A percentile compares a stretch with the other conserved stretches of the same genome.
phyloP scores from a whole-genome alignment of 805 yeast genomes.

The Lipomyces starkeyi region DNA sequence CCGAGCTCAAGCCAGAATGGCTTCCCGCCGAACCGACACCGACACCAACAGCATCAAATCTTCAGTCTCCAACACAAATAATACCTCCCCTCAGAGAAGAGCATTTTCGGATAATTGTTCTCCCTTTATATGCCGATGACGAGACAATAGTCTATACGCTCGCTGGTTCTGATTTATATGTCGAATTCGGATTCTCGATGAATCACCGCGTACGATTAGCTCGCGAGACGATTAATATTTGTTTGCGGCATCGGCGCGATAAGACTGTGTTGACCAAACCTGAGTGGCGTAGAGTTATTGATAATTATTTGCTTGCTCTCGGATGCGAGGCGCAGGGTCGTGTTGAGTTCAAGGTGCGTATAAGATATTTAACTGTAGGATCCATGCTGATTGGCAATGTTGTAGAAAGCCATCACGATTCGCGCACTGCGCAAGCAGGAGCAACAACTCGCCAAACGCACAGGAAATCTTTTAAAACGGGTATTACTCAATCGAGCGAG shows the following conservation, averaged over 20 bases:
- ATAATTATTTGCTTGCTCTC: constrained; percentile 66
- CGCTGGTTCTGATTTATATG: constrained; percentile 66
- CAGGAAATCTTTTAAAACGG: constrained; percentile 22
- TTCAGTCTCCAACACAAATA: neutral
- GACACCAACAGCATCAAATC: neutral
- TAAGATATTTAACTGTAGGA: constrained; percentile 1
- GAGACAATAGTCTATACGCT: constrained; percentile 54
- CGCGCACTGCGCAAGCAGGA: constrained; percentile 46
- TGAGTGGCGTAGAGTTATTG: constrained; percentile 78
- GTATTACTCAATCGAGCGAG: constrained; percentile 24
- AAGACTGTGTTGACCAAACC: constrained; percentile 51
- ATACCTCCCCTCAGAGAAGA: constrained; percentile 45
- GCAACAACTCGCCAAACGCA: constrained; percentile 34
- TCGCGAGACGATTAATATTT: constrained; percentile 57
- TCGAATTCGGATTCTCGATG: constrained; percentile 63
- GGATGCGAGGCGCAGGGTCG: constrained; percentile 77
- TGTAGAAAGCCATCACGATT: constrained; percentile 14
- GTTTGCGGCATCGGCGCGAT: constrained; percentile 50
- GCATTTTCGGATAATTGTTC: constrained; percentile 54
- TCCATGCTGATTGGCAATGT: neutral
- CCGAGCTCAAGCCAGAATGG: constrained; percentile 61
- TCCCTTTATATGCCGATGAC: constrained; percentile 62
- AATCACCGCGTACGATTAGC: constrained; percentile 66
- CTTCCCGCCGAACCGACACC: constrained; percentile 33
- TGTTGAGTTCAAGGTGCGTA: constrained; percentile 60